Evolutionary conservation across 371 early-diverging fungal species (phyloP), one percentile per base, ranked within the genome.

Genomic region (Haplosporangium sp.): DNA sequence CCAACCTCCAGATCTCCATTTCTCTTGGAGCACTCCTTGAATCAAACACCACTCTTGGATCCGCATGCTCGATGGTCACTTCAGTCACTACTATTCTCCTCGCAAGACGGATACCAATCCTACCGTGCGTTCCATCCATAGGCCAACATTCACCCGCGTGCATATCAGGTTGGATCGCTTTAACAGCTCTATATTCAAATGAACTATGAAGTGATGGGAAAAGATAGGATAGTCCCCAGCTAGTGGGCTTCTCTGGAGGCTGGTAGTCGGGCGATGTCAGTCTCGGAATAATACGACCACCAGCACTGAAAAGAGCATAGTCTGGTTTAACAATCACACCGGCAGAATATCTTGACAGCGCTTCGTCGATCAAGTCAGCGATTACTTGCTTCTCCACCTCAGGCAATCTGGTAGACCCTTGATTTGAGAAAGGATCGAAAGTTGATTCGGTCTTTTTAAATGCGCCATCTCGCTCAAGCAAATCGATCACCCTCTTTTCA

Each of bases 141-240:
- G 92, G 88, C 94, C 94, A 94, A 72, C 94, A 94, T 63, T 91
- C 86, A 11, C 93, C 93, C 4, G 88, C 76, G 15, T 86, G 79
- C 34, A 84, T 83, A 27, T 77, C 77, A 4, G 90, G 88, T 27
- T 85, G 81, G 34, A 93, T 77, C 0, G 85, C 86, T 17, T 81
- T 82, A 7, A 83, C 63, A 2, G 91, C 89, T 19, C 38, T 1
- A n/a, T 13, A 50, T n/a, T 52, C 44, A 4, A 45, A 44, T 45
- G 11, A 15, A 1, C 63, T 52, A 76, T 64, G 7, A 72, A 17
- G 37, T 1, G 61, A 47, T 1, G 65, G n/a, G 39, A 65, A 38
- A n/a, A 67, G 39, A 40, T 62, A 38, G 15, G 48, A 44, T 2
- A 62, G 63, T 9, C 67, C 74, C 17, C 64, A 44, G 35, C 48